These are phyloP conservation scores for Hemisphaericaspora lyxosophila DNA, from an alignment of 1,139 yeast species.

Conservation along the genomic window DNA sequence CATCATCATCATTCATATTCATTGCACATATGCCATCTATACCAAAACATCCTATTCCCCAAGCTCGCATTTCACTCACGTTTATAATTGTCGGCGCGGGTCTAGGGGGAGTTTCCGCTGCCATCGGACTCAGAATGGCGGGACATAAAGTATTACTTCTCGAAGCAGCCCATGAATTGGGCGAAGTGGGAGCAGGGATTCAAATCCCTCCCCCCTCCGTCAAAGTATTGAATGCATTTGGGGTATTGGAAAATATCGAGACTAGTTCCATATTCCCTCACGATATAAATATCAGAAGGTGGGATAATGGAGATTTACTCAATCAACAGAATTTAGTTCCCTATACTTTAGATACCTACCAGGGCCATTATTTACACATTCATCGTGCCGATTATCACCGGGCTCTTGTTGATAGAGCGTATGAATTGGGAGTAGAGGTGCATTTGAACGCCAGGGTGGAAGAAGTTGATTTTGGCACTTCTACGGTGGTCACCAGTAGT, in stretches of 20 bases:
- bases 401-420: slow-evolving; percentile 23
- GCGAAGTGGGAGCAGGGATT: slow-evolving; percentile 44
- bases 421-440: slow-evolving; percentile 23
- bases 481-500: slow-evolving; percentile 21
- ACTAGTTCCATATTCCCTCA: slow-evolving; percentile 25
- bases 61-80: slow-evolving; percentile 7
- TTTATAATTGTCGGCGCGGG: slow-evolving; percentile 32
- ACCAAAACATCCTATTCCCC: slow-evolving; percentile 9
- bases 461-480: slow-evolving; percentile 21
- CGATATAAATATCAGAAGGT: slow-evolving; percentile 21
- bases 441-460: slow-evolving; percentile 21
- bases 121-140: slow-evolving; percentile 28
- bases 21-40: slow-evolving; percentile 2
- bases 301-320: slow-evolving; percentile 23
- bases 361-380: slow-evolving; percentile 23
- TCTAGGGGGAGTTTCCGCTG: slow-evolving; percentile 37
- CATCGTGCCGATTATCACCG: slow-evolving; percentile 33
- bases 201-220: slow-evolving; percentile 36
- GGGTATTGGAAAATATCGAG: slow-evolving; percentile 22
- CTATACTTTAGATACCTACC: slow-evolving; percentile 19
- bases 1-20: not conserved
- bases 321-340: slow-evolving; percentile 24
- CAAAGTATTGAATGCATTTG: slow-evolving; percentile 23
- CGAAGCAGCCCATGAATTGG: slow-evolving; percentile 30
- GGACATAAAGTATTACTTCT: slow-evolving; percentile 35